Evolutionary conservation across 345 rosid species (phyloP).

Genomic region (Gossypium bickii): DNA sequence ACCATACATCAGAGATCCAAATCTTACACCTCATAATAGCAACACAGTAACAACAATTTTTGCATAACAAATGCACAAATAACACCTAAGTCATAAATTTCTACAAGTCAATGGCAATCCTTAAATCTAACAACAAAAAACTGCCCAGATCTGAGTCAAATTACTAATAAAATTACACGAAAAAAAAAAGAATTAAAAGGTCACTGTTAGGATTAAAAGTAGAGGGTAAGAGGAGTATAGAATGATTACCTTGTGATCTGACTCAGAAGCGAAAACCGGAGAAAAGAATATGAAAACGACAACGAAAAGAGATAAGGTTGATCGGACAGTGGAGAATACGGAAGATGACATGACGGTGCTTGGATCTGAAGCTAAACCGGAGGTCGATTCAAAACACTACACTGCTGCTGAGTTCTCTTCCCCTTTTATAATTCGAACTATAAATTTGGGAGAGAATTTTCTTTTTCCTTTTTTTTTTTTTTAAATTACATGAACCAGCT

Average conservation of each 20-base stretch:
- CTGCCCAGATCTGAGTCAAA: conserved; percentile 30
- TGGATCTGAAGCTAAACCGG: conserved; percentile 42
- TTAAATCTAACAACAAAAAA: background rate
- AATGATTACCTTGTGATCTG: conserved; percentile 81
- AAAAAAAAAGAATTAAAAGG: conserved; percentile 28
- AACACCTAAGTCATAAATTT: background rate
- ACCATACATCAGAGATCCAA: background rate
- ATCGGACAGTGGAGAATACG: conserved; percentile 29
- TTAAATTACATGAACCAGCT: background rate
- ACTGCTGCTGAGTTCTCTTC: background rate
- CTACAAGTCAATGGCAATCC: background rate
- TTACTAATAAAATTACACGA: background rate
- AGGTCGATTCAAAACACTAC: conserved; percentile 1
- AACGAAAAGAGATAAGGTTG: conserved; percentile 21
- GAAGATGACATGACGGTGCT: conserved; percentile 46
- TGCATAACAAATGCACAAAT: background rate
- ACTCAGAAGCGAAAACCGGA: conserved; percentile 61
- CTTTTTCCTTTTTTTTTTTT: background rate
- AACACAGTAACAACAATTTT: background rate
- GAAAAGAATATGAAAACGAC: conserved; percentile 30
- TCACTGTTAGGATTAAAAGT: background rate
- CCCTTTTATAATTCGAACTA: background rate
- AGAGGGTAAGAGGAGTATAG: background rate
- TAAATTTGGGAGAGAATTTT: background rate
- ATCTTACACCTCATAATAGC: background rate